These are phyloP conservation scores for Ophiostoma sp. DNA, from an alignment of 2,329 filamentous ascomycete genomes.

Conservation along the genomic window DNA sequence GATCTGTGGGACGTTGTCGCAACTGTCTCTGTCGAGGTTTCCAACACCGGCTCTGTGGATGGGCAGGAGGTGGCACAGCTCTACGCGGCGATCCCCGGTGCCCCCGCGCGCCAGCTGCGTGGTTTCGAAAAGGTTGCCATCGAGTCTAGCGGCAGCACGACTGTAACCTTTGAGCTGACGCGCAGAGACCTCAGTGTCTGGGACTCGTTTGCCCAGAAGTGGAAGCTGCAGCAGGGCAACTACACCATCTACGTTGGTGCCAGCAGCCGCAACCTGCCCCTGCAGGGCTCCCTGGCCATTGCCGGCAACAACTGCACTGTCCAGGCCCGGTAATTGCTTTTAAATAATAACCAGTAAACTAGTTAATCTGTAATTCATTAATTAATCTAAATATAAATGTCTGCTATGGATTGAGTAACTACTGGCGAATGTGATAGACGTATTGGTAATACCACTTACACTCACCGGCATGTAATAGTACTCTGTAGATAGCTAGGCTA, in stretches of 20 bases:
- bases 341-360: neutral
- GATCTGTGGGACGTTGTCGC: constrained; percentile 46
- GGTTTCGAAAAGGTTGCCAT: constrained; percentile 60
- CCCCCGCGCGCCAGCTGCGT: constrained; percentile 55
- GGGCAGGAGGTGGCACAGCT: constrained; percentile 45
- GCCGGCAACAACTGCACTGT: constrained; percentile 5
- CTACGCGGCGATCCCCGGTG: constrained; percentile 41
- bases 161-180: constrained; percentile 50
- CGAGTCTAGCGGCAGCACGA: constrained; percentile 39
- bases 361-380: neutral
- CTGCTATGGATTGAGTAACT: neutral
- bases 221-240: constrained; percentile 45
- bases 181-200: constrained; percentile 62
- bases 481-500: too few species aligned
- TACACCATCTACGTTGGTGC: constrained; percentile 42
- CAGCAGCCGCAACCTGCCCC: constrained; percentile 41
- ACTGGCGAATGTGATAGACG: too few species aligned
- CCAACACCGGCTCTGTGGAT: constrained; percentile 39
- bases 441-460: too few species aligned
- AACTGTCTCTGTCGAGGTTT: constrained; percentile 37
- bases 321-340: neutral
- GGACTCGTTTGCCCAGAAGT: constrained; percentile 57
- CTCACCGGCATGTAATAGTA: too few species aligned
- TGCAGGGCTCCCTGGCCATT: constrained; percentile 36
- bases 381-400: neutral